A percentile compares a stretch with the other conserved stretches of the same genome.
Evolutionary conservation across 495 filamentous ascomycete species (phyloP).

Genomic region (Melanomma pulvis-pyrius): DNA sequence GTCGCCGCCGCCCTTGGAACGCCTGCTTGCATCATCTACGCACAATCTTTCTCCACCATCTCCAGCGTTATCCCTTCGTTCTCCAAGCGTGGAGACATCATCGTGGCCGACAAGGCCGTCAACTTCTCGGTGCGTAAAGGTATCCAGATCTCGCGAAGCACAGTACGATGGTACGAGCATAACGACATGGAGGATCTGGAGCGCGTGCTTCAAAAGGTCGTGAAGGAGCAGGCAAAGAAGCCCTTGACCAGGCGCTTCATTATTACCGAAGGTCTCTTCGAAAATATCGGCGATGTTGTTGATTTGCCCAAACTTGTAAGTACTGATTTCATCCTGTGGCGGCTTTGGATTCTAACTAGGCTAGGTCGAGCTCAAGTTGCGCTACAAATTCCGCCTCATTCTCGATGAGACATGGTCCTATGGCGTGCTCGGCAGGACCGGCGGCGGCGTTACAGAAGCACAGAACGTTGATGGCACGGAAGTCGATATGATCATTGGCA

Average conservation of each 20-base stretch:
- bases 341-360: slow-evolving; percentile 22
- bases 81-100: slow-evolving; percentile 95
- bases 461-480: slow-evolving; percentile 90
- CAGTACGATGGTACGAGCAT: slow-evolving; percentile 91
- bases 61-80: slow-evolving; percentile 94
- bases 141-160: slow-evolving; percentile 88
- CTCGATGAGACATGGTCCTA: slow-evolving; percentile 98
- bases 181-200: slow-evolving; percentile 95
- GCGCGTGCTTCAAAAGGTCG: slow-evolving; percentile 79
- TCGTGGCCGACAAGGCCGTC: slow-evolving; percentile 93
- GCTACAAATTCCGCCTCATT: slow-evolving; percentile 96
- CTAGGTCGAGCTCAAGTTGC: slow-evolving; percentile 84
- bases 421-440: slow-evolving; percentile 86
- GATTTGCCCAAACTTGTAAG: slow-evolving; percentile 83
- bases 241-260: slow-evolving; percentile 92
- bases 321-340: slow-evolving; percentile 15
- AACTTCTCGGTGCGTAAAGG: slow-evolving; percentile 95
- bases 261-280: slow-evolving; percentile 93
- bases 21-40: slow-evolving; percentile 87
- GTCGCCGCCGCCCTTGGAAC: slow-evolving; percentile 86
- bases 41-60: slow-evolving; percentile 93
- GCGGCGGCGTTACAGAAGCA: slow-evolving; percentile 88
- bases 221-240: slow-evolving; percentile 83
- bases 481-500: slow-evolving; percentile 95
- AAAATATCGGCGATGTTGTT: slow-evolving; percentile 82